Base-by-base conservation (phyloP, 2,329 filamentous ascomycete species). In the Cladorrhinum sp. region DNA sequence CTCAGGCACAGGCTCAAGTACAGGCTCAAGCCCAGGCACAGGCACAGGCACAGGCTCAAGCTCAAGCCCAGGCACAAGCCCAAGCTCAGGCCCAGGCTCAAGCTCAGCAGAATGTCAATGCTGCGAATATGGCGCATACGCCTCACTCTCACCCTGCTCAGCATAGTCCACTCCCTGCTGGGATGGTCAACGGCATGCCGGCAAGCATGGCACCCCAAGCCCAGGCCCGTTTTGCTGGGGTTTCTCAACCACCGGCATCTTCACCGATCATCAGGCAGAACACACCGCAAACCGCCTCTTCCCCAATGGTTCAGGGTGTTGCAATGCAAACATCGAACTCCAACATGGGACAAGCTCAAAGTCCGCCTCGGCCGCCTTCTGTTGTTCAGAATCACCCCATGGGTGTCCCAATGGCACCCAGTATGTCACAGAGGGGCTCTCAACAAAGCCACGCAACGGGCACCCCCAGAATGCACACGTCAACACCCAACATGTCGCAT, bases 231-330 rank as follows among this genome's bases (percentile, higher is more conserved):
- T 84, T 85, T 64, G 75, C 77, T 20, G 76, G 87, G 65, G 82
- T 85, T 7, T 82, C 85, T 1, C 86, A 89, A 68, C 77, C 83
- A 16, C 81, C 84, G 3, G 86, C 85, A 1, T 86, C 87, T 8
- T 91, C 90, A n/a, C 90, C 90, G 0, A 77, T 86, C 60, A 74
- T 83, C 21, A 80, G 84, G 14, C 86, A 89, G 66, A 83, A 82
- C 21, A 88, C 86, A 1, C 86, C 86, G 12, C 84, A 86, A 59
- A 84, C 82, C 60, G 82, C 84, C 76, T 88, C 86, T 4, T 88
- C 86, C 1, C 86, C 86, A 8, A 86, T 85, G 79, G 81, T 85
- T n/a, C 79, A 79, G 49, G 81, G 81, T 36, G 82, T 83, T 24
- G 76, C 84, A 0, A 89, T 89, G 86, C 84, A 87, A 64, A 80